Conservation (phyloP, 441 rosid genomes). For the Eutrema salsugineum region DNA sequence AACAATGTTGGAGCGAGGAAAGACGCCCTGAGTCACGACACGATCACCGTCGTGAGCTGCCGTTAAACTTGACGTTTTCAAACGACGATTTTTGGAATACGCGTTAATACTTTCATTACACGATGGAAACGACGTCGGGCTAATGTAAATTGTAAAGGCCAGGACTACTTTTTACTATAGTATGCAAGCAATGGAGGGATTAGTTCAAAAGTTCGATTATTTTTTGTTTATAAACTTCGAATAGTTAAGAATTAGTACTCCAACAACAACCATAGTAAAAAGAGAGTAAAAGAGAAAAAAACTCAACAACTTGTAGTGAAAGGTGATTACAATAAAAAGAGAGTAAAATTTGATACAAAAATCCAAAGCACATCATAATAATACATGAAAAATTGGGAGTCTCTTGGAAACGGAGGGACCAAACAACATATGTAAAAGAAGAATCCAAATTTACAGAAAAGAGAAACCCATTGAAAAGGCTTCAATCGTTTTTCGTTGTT, state of each 20-base stretch:
- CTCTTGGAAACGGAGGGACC: constrained; percentile 8
- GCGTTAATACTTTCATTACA: neutral
- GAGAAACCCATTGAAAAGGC: neutral
- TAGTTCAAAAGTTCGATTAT: too few relatives aligned
- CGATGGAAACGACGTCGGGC: neutral
- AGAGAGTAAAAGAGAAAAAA: too few relatives aligned
- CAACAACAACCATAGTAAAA: too few relatives aligned
- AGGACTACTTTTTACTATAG: too few relatives aligned
- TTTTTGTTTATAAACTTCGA: too few relatives aligned
- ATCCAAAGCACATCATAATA: constrained; percentile 5
- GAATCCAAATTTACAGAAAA: constrained; percentile 25
- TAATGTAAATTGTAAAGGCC: too few relatives aligned
- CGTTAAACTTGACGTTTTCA: constrained; percentile 27
- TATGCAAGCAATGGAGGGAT: too few relatives aligned
- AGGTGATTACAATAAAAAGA: constrained; percentile 15
- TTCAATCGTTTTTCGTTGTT: neutral
- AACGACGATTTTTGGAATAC: neutral
- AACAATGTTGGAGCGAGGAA: neutral
- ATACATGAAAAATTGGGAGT: constrained; percentile 18
- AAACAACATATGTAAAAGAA: constrained; percentile 17
- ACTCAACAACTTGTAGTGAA: neutral
- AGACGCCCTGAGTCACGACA: neutral
- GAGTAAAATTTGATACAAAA: neutral
- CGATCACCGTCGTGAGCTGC: constrained; percentile 11
- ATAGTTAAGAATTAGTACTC: too few relatives aligned